Percentiles rank a stretch among this genome's conserved stretches.
Evolutionary conservation across 1,139 yeast genomes (phyloP).

Genomic region (Pichia sp.): DNA sequence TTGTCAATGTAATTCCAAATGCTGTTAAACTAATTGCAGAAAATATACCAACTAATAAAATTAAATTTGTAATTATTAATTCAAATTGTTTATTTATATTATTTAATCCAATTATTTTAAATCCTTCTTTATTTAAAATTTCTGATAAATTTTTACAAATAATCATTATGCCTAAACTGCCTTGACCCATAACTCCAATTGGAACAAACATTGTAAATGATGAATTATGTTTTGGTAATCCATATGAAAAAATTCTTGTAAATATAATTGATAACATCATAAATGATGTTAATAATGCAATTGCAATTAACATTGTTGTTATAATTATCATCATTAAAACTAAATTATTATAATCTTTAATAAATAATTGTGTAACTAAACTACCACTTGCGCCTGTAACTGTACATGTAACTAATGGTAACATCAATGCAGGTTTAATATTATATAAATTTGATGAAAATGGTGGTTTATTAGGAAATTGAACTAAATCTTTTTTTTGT

Average conservation of each 20-base stretch:
- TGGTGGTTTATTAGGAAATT: background rate
- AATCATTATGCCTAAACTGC: constrained; percentile 58
- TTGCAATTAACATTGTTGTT: constrained; percentile 57
- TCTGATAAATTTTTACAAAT: constrained; percentile 17
- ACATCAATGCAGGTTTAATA: constrained; percentile 28
- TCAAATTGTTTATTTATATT: constrained; percentile 4
- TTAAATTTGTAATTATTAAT: constrained; percentile 17
- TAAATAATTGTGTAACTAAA: constrained; percentile 34
- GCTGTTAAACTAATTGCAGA: constrained; percentile 41
- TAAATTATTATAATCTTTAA: constrained; percentile 35
- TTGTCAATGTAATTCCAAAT: constrained; percentile 56
- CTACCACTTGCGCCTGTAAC: constrained; percentile 69
- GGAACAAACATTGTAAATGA: constrained; percentile 55
- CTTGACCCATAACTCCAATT: constrained; percentile 75
- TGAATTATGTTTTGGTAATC: constrained; percentile 45
- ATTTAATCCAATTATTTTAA: constrained; percentile 13
- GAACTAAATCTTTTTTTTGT: background rate
- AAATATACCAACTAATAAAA: constrained; percentile 17
- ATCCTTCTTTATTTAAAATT: constrained; percentile 15
- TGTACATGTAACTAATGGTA: constrained; percentile 72
- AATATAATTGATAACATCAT: constrained; percentile 52
- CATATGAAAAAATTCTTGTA: constrained; percentile 50
- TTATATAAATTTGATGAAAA: background rate
- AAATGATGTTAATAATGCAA: constrained; percentile 58
- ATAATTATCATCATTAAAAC: constrained; percentile 49